phyloP scores from a whole-genome alignment of 768 basidiomycete genomes.

The Chalciporus piperatus region DNA sequence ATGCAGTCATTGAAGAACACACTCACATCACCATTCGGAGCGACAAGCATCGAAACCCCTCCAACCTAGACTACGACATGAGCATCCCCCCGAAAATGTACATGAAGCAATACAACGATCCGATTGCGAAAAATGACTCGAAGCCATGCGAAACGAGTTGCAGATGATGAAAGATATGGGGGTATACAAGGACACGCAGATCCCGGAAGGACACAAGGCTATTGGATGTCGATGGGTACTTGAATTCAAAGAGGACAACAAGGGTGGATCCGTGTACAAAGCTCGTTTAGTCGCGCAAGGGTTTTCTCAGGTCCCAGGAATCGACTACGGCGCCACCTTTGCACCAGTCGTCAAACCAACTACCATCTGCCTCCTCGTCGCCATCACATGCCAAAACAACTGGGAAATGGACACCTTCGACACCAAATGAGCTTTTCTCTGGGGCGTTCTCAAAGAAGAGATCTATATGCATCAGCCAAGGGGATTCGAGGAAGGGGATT shows the following conservation, averaged over 20 bases:
- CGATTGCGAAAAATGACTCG: neutral
- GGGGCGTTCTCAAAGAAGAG: neutral
- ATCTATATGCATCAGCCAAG: neutral
- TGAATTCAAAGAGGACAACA: slow-evolving; percentile 2
- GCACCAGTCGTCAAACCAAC: neutral
- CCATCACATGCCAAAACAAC: neutral
- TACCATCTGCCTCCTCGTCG: neutral
- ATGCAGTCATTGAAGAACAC: neutral
- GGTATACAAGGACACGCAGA: neutral
- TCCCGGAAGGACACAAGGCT: neutral
- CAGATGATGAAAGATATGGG: neutral
- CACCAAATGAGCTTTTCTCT: neutral
- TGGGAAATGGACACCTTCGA: neutral
- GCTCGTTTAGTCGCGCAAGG: slow-evolving; percentile 37
- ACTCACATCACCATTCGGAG: neutral
- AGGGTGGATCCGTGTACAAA: neutral
- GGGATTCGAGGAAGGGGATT: neutral
- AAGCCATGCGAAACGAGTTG: neutral
- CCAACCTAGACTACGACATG: neutral
- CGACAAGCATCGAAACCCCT: neutral
- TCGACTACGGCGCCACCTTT: slow-evolving; percentile 33
- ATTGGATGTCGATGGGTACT: slow-evolving; percentile 2
- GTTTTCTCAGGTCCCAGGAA: slow-evolving; percentile 28
- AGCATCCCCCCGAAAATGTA: neutral
- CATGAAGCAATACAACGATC: no score